Evolutionary conservation across 306 rosid species (phyloP).

Genomic region (Abrus precatorius): DNA sequence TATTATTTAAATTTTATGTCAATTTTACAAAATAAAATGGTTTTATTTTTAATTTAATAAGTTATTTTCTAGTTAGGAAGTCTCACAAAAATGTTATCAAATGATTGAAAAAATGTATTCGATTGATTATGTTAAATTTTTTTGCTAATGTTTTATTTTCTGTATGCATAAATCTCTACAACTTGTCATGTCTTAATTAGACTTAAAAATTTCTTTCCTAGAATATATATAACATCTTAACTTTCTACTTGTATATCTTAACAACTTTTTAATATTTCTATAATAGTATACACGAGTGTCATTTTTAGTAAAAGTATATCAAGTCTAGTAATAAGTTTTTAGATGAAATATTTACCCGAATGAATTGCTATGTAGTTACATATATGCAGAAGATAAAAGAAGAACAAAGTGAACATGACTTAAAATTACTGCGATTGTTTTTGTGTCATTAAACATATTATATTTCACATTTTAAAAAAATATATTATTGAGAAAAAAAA

Average conservation of each 20-base stretch:
- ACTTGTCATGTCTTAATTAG: too few species aligned
- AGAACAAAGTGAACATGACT: not conserved
- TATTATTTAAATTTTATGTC: too few species aligned
- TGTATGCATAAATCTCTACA: not conserved
- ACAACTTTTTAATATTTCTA: not conserved
- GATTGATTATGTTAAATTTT: too few species aligned
- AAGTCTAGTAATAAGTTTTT: too few species aligned
- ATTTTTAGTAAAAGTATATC: not conserved
- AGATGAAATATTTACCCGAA: too few species aligned
- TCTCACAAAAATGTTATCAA: too few species aligned
- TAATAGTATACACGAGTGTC: not conserved
- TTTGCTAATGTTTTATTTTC: too few species aligned
- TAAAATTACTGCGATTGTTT: not conserved
- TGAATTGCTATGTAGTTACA: not conserved
- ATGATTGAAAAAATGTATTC: too few species aligned
- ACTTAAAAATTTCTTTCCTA: not conserved
- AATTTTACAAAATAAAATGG: too few species aligned
- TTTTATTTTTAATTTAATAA: too few species aligned
- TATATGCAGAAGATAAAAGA: not conserved
- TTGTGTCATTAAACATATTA: conserved; percentile 5
- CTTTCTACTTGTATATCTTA: not conserved
- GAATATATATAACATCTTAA: too few species aligned
- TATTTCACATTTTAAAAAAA: not conserved
- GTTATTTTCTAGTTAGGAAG: too few species aligned
- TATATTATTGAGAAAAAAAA: not conserved